Conservation (phyloP, 2,329 filamentous ascomycete species). For the Elsinoe fawcettii region DNA sequence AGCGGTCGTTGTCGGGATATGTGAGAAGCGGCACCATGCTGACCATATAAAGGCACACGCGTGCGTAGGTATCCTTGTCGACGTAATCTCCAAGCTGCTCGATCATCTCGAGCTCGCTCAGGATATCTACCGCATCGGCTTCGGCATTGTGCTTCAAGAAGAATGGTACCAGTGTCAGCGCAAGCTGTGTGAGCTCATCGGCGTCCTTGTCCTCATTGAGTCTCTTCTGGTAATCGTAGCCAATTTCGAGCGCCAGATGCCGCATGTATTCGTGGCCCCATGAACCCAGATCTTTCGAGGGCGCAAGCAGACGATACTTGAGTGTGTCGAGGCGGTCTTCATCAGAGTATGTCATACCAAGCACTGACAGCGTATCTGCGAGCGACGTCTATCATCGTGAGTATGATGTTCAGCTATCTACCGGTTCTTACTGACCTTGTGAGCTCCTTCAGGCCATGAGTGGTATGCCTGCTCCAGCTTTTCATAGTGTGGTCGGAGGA, state of each 20-base stretch:
- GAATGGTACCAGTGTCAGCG: constrained; percentile 77
- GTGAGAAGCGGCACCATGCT: constrained; percentile 98
- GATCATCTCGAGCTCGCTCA: constrained; percentile 97
- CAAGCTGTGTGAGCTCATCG: constrained; percentile 77
- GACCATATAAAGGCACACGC: constrained; percentile 96
- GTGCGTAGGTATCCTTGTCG: constrained; percentile 85
- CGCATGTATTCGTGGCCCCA: constrained; percentile 99
- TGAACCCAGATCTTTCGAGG: constrained; percentile 84
- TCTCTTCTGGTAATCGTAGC: constrained; percentile 84
- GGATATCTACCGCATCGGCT: constrained; percentile 91
- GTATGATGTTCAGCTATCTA: neutral
- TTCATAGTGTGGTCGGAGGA: constrained; percentile 93
- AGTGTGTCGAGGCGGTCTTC: constrained; percentile 93
- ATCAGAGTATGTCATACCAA: constrained; percentile 98
- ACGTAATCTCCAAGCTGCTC: constrained; percentile 82
- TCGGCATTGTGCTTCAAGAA: constrained; percentile 97
- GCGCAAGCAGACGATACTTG: constrained; percentile 86
- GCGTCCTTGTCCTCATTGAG: constrained; percentile 76
- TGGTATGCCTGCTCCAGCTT: constrained; percentile 81
- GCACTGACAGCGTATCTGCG: constrained; percentile 91
- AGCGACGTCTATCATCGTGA: constrained; percentile 51
- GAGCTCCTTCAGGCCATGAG: constrained; percentile 71
- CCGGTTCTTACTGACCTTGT: constrained; percentile 56
- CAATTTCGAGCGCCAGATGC: constrained; percentile 90
- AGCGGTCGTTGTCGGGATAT: constrained; percentile 93